Conservation (phyloP, 257 asterid genomes). For the Scutellaria baicalensis region DNA sequence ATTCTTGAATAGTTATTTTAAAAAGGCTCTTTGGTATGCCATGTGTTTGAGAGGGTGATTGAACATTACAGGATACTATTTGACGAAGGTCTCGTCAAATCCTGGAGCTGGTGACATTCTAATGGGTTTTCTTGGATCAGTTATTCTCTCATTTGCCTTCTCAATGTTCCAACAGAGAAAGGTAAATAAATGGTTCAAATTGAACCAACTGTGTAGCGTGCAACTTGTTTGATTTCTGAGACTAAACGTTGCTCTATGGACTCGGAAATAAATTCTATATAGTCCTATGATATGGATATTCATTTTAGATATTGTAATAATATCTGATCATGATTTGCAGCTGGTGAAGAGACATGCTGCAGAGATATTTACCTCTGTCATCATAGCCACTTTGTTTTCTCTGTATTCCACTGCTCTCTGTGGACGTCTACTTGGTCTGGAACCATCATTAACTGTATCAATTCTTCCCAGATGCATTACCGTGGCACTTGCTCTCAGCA, state of each 20-base stretch:
- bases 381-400: constrained; percentile 70
- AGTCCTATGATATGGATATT: background rate
- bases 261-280: background rate
- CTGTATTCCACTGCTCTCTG: constrained; percentile 82
- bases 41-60: constrained; percentile 1
- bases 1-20: background rate
- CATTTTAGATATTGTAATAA: background rate
- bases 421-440: constrained; percentile 78
- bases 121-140: constrained; percentile 96
- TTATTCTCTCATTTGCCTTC: constrained; percentile 91
- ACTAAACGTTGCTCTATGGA: too few species aligned
- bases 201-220: background rate
- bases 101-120: constrained; percentile 98
- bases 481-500: constrained; percentile 98
- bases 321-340: constrained; percentile 31
- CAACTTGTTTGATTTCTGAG: too few species aligned
- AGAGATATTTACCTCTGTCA: constrained; percentile 87
- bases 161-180: constrained; percentile 98
- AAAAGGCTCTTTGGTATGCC: background rate
- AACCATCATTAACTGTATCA: constrained; percentile 65
- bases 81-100: constrained; percentile 74
- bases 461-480: constrained; percentile 98
- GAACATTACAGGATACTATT: constrained; percentile 58
- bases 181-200: constrained; percentile 29
- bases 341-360: constrained; percentile 98